Base-by-base conservation (phyloP, 331 rosid species). In the Malus hybrid region DNA sequence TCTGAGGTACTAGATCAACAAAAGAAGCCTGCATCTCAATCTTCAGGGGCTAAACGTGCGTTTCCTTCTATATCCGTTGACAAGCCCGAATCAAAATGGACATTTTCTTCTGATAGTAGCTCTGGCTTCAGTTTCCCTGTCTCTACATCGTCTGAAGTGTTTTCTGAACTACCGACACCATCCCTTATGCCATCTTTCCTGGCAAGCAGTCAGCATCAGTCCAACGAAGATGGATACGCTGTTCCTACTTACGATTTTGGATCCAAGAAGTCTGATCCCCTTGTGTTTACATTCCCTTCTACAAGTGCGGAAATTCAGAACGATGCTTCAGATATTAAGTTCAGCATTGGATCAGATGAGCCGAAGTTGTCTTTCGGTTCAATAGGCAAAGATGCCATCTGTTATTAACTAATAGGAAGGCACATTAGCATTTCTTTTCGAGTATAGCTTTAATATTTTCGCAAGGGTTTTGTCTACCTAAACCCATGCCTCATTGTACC, bases 151-250 rank as follows among this genome's bases (percentile, higher is more conserved):
- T 77, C 93, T 6, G 84, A 80, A 39, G 84, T 76, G 65, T 75
- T 88, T 63, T 80, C 86, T 4, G 96, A 93, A 77, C 98, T 87
- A 10, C 96, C 97, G 29, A 93, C 97, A 29, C 97, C 97, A 18
- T 87, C 98, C 76, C 65, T 90, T 66, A 34, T 80, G 75, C 98
- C 98, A 34, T 70, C 88, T 24, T 65, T 82, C 80, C 74, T 81
- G 22, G 44, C 81, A 3, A 83, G 80, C 67, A 74, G 66, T 80
- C 83, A 78, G 73, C 71, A 28, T 27, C 87, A 76, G 36, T 67
- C 66, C 27, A 39, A 39, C 0, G 83, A 82, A 80, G 82, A 88
- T 56, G 84, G 55, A 54, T 22, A 64, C 24, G 48, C 76, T 27
- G 79, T 75, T 76, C 91, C 82, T 76, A 72, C 86, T 10, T 93